These are phyloP conservation scores for Pythium coloratum DNA, from an alignment of 352 stramenopile genomes.

Conservation along the genomic window DNA sequence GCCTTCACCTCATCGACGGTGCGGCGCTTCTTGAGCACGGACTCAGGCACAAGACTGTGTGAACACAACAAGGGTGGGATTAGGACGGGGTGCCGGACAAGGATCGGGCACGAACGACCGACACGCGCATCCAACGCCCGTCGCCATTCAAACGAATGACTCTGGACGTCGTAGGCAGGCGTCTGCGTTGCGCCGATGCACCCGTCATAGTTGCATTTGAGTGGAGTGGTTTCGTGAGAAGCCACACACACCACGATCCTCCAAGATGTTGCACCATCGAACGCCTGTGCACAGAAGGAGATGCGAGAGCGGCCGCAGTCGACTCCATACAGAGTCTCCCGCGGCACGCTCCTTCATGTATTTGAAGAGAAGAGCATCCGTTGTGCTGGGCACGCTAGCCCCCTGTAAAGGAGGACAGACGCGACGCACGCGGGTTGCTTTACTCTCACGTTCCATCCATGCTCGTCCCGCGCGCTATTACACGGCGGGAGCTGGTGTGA, in stretches of 20 bases:
- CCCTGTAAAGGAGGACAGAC: too few species aligned
- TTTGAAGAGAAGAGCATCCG: conserved; percentile 84
- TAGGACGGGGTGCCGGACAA: conserved; percentile 74
- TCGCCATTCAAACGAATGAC: too few species aligned
- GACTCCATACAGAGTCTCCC: not conserved
- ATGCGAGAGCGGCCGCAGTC: conserved; percentile 37
- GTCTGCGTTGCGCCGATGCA: conserved; percentile 42
- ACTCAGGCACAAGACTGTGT: conserved; percentile 85
- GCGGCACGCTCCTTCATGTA: conserved; percentile 49
- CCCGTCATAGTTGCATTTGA: conserved; percentile 89
- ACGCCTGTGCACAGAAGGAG: conserved; percentile 66
- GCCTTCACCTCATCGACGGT: conserved; percentile 87
- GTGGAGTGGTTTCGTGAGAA: conserved; percentile 57
- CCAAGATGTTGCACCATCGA: conserved; percentile 56
- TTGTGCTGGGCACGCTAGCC: too few species aligned
- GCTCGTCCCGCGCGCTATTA: conserved; percentile 19
- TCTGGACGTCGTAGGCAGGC: not conserved
- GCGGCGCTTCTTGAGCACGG: conserved; percentile 91
- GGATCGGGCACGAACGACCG: conserved; percentile 16
- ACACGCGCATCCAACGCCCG: not conserved
- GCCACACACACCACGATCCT: conserved; percentile 85
- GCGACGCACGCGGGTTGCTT: conserved; percentile 31
- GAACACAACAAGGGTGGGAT: conserved; percentile 33
- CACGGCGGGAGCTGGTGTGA: conserved; percentile 7
- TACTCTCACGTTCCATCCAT: conserved; percentile 88